Percentiles rank a stretch among this genome's conserved stretches.
These are phyloP conservation scores for Boletales sp. DNA, from an alignment of 768 basidiomycete species.

Conservation along the genomic window DNA sequence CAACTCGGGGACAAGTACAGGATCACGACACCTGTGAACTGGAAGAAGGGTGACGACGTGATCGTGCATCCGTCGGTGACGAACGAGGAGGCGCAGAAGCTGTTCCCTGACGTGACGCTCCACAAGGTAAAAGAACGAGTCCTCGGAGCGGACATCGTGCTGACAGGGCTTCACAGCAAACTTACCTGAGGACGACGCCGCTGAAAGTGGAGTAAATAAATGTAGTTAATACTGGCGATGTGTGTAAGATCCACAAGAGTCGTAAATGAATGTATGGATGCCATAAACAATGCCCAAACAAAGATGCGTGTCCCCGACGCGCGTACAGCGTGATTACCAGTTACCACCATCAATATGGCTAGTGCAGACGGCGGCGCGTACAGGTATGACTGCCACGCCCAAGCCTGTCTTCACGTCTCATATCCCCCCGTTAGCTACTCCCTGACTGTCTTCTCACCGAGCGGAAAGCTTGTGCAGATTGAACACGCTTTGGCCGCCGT, in stretches of 20 bases:
- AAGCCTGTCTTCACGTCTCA: conserved; percentile 19
- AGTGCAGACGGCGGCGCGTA: conserved; percentile 81
- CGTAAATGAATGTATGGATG: conserved; percentile 10
- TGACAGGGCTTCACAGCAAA: conserved; percentile 39
- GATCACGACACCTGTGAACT: conserved; percentile 91
- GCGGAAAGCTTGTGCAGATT: conserved; percentile 98
- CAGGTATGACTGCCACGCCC: conserved; percentile 42
- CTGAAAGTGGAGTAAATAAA: conserved; percentile 25
- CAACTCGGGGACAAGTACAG: conserved; percentile 86
- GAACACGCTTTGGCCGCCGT: conserved; percentile 99
- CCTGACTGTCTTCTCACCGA: conserved; percentile 98
- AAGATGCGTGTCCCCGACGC: conserved; percentile 29
- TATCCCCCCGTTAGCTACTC: conserved; percentile 68
- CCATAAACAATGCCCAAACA: conserved; percentile 21
- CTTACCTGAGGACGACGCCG: conserved; percentile 86
- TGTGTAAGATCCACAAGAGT: not conserved
- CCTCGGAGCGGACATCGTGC: not conserved
- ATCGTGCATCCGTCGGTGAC: conserved; percentile 85
- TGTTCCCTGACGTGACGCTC: conserved; percentile 81
- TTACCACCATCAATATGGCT: conserved; percentile 49
- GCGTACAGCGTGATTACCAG: conserved; percentile 20
- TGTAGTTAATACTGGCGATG: not conserved
- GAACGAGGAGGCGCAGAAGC: conserved; percentile 84
- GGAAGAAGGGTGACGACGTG: conserved; percentile 90
- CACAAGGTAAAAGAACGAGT: conserved; percentile 58